Percentiles rank a stretch among this genome's conserved stretches.
Evolutionary conservation across 768 basidiomycete genomes (phyloP).

Genomic region (Boletellus ananiceps): DNA sequence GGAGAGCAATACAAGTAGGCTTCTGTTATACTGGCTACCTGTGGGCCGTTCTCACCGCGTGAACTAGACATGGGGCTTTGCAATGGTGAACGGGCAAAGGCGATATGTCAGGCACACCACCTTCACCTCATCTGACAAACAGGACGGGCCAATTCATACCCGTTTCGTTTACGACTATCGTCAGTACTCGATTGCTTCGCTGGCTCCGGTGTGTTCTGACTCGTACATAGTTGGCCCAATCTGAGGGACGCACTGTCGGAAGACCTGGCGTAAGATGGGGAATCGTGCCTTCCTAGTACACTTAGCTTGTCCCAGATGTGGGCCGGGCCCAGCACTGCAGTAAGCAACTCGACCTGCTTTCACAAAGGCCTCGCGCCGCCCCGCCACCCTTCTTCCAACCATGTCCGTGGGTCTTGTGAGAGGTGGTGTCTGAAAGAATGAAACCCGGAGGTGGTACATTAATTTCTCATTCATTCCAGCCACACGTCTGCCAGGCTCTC

Average conservation of each 20-base stretch:
- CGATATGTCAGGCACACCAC: conserved; percentile 57
- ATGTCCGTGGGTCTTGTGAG: conserved; percentile 5
- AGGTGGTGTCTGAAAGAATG: conserved; percentile 2
- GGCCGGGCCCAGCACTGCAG: background rate
- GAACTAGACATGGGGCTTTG: conserved; percentile 56
- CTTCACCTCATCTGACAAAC: conserved; percentile 57
- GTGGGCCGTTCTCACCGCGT: background rate
- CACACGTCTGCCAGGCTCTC: conserved; percentile 7
- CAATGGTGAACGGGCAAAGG: conserved; percentile 53
- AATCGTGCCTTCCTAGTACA: background rate
- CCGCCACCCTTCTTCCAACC: conserved; percentile 3
- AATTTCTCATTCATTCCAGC: background rate
- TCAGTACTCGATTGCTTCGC: conserved; percentile 32
- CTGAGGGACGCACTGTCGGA: conserved; percentile 1
- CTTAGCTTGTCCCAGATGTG: background rate
- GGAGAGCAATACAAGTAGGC: conserved; percentile 61
- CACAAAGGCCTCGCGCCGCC: background rate
- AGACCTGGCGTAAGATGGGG: background rate
- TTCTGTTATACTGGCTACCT: conserved; percentile 5
- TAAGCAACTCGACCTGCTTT: too few relatives aligned
- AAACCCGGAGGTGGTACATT: conserved; percentile 1
- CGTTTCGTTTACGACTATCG: conserved; percentile 66
- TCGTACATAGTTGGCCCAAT: conserved; percentile 12
- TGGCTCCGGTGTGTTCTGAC: conserved; percentile 11
- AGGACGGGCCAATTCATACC: conserved; percentile 46